A percentile compares a stretch with the other conserved stretches of the same genome.
phyloP scores from a whole-genome alignment of 495 filamentous ascomycete species.

The Penicillium cinerascens region DNA sequence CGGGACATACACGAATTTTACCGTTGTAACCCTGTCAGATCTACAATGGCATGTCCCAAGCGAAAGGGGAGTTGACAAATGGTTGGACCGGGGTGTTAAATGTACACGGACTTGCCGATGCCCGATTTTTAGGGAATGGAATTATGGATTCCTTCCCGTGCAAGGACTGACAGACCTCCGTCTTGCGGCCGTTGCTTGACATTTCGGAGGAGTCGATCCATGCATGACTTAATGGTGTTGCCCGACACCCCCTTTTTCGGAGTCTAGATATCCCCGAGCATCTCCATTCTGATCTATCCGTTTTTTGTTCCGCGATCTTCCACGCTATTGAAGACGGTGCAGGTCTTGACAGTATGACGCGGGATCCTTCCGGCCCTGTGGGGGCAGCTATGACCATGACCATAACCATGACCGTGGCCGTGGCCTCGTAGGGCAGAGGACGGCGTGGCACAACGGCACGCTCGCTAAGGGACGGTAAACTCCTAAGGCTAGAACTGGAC shows the following conservation, averaged over 20 bases:
- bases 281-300: not conserved
- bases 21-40: not conserved
- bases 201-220: not conserved
- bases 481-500: not conserved
- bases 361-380: not conserved
- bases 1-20: not conserved
- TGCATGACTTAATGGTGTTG: not conserved
- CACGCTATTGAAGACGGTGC: not conserved
- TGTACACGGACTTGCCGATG: constrained; percentile 15
- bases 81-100: not conserved
- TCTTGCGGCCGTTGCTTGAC: not conserved
- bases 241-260: not conserved
- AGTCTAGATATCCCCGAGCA: not conserved
- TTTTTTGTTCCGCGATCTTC: not conserved
- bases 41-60: not conserved
- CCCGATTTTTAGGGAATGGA: not conserved
- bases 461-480: not conserved
- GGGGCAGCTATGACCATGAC: not conserved
- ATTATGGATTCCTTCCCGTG: not conserved
- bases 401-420: not conserved
- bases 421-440: not conserved
- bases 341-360: not conserved
- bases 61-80: not conserved
- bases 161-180: not conserved
- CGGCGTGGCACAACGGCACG: not conserved